A percentile compares a stretch with the other conserved stretches of the same genome.
phyloP scores from a whole-genome alignment of 331 rosid genomes.

The Pyracantha coccinea region DNA sequence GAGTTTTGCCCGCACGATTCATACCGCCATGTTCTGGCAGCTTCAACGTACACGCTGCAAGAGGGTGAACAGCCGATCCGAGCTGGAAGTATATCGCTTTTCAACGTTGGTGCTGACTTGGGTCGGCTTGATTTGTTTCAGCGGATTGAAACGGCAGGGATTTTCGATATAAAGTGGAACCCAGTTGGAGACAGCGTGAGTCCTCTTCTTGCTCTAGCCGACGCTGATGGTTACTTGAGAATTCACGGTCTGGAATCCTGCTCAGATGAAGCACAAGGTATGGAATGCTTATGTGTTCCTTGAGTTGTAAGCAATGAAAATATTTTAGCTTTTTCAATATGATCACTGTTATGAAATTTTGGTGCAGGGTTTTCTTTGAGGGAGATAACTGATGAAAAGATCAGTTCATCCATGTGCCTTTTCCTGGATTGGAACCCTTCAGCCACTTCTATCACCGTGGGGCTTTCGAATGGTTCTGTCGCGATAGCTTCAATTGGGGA shows the following conservation, averaged over 20 bases:
- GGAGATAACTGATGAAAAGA: slow-evolving; percentile 40
- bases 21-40: slow-evolving; percentile 54
- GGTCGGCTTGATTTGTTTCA: slow-evolving; percentile 35
- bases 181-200: slow-evolving; percentile 28
- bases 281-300: slow-evolving; percentile 15
- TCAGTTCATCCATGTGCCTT: slow-evolving; percentile 69
- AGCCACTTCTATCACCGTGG: slow-evolving; percentile 61
- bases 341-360: neutral
- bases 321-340: neutral
- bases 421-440: slow-evolving; percentile 80
- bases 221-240: slow-evolving; percentile 79
- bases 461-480: slow-evolving; percentile 72
- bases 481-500: slow-evolving; percentile 53
- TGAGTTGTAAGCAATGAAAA: neutral
- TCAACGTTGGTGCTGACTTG: slow-evolving; percentile 31
- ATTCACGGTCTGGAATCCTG: slow-evolving; percentile 35
- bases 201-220: slow-evolving; percentile 70
- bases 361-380: slow-evolving; percentile 41
- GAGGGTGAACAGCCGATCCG: slow-evolving; percentile 62
- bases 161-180: slow-evolving; percentile 83
- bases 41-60: slow-evolving; percentile 69
- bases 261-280: slow-evolving; percentile 45
- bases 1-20: slow-evolving; percentile 70
- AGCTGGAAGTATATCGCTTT: slow-evolving; percentile 70
- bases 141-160: slow-evolving; percentile 45